Evolutionary conservation across 2,329 filamentous ascomycete genomes (phyloP), one percentile per base, ranked within the genome.

Genomic region (Diaporthe sp.): DNA sequence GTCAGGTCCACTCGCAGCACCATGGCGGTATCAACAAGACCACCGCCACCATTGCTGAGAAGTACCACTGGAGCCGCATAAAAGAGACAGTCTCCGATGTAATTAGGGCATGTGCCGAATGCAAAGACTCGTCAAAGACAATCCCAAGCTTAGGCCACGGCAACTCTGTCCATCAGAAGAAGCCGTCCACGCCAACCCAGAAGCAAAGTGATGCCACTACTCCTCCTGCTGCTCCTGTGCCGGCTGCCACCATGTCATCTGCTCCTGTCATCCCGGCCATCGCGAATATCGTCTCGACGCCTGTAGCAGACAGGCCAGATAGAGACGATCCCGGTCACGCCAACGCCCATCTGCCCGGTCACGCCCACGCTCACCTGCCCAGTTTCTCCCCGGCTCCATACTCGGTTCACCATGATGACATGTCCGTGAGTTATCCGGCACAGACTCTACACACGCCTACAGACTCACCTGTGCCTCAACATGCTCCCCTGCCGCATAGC

Each of bases 21-120:
- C 97, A 99, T 82, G 95, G 94, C 9, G 97, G 97, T 70, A 98
- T 98, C 88, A 99, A 99, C 88, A 98, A 98, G 87, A 98, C 96
- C 0, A 98, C 96, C 1, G 96, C 96, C 28, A 94, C 92, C 28
- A 98, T 99, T 80, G 95, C 96, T 15, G 95, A 98, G 82, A 94
- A 93, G 81, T 98, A 96, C 82, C 97, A 98, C 85, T 99, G 97
- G 97, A 96, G 97, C 65, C 92, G 96, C 77, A 98, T 98, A 86
- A 99, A 98, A 84, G 96, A 98, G 85, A 98, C 96, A 0, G 97
- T 98, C 77, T 97, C 94, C 82, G 93, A 96, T 82, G 96, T 98
- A 79, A 98, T 98, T 84, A 93, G 94, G 80, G 96, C 97, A 80
- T 99, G 97, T 84, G 86, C 90, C 10, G 93, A 98, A 82, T 98